Evolutionary conservation across 371 early-diverging fungal species (phyloP).

Genomic region (Mortierella sp.): DNA sequence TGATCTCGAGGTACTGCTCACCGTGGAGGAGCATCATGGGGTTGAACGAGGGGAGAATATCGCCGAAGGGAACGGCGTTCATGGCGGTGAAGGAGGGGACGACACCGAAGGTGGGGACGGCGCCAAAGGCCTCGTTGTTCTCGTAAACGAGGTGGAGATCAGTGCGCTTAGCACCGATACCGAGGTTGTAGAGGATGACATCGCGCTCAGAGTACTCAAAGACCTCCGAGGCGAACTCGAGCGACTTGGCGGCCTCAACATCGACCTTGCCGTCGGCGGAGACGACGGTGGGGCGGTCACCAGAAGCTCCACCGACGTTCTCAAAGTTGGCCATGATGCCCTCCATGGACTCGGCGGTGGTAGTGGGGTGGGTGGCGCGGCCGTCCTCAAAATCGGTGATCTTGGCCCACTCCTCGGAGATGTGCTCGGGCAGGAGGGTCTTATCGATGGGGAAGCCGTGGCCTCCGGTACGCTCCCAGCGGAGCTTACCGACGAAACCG

Average conservation of each 20-base stretch:
- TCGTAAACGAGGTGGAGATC: constrained; percentile 95
- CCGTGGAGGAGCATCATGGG: constrained; percentile 99
- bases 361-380: constrained; percentile 86
- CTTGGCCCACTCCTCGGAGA: constrained; percentile 78
- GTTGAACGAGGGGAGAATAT: constrained; percentile 91
- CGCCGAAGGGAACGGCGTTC: constrained; percentile 79
- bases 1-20: constrained; percentile 93
- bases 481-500: constrained; percentile 92
- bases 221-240: constrained; percentile 61
- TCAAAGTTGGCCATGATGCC: constrained; percentile 86
- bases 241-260: constrained; percentile 76
- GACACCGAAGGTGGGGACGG: constrained; percentile 94
- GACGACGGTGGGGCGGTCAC: constrained; percentile 37
- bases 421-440: constrained; percentile 88
- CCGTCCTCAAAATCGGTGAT: constrained; percentile 96
- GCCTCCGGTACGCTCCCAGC: constrained; percentile 95
- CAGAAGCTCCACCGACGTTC: constrained; percentile 44
- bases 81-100: constrained; percentile 85
- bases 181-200: constrained; percentile 93
- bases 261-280: constrained; percentile 65
- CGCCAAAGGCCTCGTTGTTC: constrained; percentile 80
- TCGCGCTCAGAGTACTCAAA: constrained; percentile 89
- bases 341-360: constrained; percentile 86
- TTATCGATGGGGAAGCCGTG: constrained; percentile 93
- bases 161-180: constrained; percentile 90